phyloP scores from a whole-genome alignment of 1,284 basidiomycete genomes.

The Rhodotorula sp. region DNA sequence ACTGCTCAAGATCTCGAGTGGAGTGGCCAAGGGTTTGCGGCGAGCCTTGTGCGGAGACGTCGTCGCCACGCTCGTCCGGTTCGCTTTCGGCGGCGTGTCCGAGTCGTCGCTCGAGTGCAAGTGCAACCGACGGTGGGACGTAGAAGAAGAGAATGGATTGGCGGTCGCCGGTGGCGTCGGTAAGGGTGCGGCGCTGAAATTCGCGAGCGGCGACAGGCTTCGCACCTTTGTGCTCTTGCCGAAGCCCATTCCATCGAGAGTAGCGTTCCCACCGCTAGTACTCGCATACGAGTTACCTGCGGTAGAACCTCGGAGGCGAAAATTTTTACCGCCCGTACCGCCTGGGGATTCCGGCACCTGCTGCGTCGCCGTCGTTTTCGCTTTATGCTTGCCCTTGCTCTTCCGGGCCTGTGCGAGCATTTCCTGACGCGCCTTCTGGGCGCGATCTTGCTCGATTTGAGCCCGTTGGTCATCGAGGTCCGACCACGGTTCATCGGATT shows the following conservation, averaged over 20 bases:
- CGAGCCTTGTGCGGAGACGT: not conserved
- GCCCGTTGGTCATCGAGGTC: not conserved
- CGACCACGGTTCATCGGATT: not conserved
- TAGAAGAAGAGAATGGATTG: too few species aligned
- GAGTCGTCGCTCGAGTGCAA: slow-evolving; percentile 2
- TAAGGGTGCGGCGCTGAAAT: not conserved
- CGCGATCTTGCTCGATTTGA: not conserved
- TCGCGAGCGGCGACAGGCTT: not conserved
- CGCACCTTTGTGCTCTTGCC: not conserved
- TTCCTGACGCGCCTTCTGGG: not conserved
- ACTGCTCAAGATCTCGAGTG: slow-evolving; percentile 1
- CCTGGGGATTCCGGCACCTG: too few species aligned
- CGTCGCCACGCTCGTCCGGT: not conserved
- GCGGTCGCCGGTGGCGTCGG: not conserved
- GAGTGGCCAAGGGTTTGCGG: not conserved
- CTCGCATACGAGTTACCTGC: too few species aligned
- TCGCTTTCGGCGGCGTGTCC: not conserved
- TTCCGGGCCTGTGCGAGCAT: not conserved
- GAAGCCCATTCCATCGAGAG: not conserved
- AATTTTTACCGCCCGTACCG: too few species aligned
- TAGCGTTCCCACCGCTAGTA: too few species aligned
- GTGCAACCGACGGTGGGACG: too few species aligned
- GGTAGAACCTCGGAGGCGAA: too few species aligned
- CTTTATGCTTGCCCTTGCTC: slow-evolving; percentile 5
- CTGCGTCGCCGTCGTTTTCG: slow-evolving; percentile 1